Conservation (phyloP, 768 basidiomycete species). For the Pisolithus microcarpus region DNA sequence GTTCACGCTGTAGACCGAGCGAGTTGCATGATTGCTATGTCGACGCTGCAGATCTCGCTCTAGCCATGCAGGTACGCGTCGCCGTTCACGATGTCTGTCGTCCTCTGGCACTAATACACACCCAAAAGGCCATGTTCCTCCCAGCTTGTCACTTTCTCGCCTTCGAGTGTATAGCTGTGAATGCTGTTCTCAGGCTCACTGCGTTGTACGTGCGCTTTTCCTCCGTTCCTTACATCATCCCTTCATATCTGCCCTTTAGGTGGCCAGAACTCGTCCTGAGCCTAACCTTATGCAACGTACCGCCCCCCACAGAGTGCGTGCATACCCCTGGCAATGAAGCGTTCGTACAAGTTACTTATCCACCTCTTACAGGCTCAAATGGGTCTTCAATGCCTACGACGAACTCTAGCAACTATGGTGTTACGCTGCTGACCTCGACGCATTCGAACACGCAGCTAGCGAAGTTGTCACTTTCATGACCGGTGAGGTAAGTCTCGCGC, state of each 20-base stretch:
- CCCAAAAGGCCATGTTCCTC: conserved; percentile 48
- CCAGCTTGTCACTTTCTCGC: conserved; percentile 69
- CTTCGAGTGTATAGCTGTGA: conserved; percentile 51
- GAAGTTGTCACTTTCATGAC: conserved; percentile 52
- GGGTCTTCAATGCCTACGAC: conserved; percentile 54
- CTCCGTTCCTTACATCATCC: neutral
- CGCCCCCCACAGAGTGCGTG: conserved; percentile 59
- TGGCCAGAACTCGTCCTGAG: conserved; percentile 69
- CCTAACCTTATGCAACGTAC: conserved; percentile 61
- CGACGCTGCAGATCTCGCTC: conserved; percentile 69
- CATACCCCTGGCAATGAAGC: neutral
- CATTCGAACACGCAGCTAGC: conserved; percentile 57
- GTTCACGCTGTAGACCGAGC: conserved; percentile 45
- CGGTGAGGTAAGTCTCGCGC: conserved; percentile 40
- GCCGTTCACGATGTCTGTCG: neutral
- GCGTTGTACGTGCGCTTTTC: conserved; percentile 42
- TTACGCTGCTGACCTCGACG: conserved; percentile 57
- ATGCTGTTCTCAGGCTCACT: conserved; percentile 56
- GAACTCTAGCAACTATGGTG: conserved; percentile 60
- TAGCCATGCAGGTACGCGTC: conserved; percentile 49
- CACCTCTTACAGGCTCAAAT: conserved; percentile 39
- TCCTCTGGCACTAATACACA: neutral
- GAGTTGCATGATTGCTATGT: conserved; percentile 69
- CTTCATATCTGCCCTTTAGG: conserved; percentile 20
- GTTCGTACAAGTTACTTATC: neutral